Evolutionary conservation across 768 basidiomycete genomes (phyloP).

Genomic region (Termitomyces sp.): DNA sequence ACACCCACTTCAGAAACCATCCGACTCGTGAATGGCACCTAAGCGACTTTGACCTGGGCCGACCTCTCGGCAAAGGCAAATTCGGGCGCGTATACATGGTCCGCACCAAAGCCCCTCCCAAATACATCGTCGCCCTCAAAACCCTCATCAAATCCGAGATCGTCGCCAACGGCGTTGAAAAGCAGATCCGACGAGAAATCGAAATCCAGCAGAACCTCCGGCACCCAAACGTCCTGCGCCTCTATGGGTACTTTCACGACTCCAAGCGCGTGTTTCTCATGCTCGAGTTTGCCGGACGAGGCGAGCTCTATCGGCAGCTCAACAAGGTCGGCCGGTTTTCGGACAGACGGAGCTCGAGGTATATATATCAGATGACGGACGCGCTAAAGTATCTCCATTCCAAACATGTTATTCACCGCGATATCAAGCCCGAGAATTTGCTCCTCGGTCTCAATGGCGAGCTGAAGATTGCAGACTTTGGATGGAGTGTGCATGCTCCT

Average conservation of each 20-base stretch:
- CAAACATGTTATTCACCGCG: conserved; percentile 97
- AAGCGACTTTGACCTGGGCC: conserved; percentile 87
- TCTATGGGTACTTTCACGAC: conserved; percentile 98
- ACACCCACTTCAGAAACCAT: conserved; percentile 36
- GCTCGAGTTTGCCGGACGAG: conserved; percentile 96
- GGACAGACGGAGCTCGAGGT: conserved; percentile 83
- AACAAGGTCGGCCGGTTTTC: conserved; percentile 82
- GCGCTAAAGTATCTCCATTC: conserved; percentile 89
- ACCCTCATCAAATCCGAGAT: conserved; percentile 96
- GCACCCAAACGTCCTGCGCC: conserved; percentile 89
- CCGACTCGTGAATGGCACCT: conserved; percentile 87
- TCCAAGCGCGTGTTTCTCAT: conserved; percentile 96
- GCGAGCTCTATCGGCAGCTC: conserved; percentile 95
- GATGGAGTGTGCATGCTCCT: conserved; percentile 97
- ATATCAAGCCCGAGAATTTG: conserved; percentile 98
- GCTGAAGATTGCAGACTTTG: conserved; percentile 97
- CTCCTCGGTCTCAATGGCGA: conserved; percentile 93
- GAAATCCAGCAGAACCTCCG: conserved; percentile 97
- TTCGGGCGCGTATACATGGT: conserved; percentile 99
- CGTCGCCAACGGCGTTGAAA: conserved; percentile 86
- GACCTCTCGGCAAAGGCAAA: conserved; percentile 96
- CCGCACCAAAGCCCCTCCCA: conserved; percentile 80
- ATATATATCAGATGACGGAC: conserved; percentile 98
- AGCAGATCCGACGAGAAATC: conserved; percentile 95
- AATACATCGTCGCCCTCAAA: conserved; percentile 95